phyloP scores from a whole-genome alignment of 140 eudicot genomes.

The Anethum foeniculum region DNA sequence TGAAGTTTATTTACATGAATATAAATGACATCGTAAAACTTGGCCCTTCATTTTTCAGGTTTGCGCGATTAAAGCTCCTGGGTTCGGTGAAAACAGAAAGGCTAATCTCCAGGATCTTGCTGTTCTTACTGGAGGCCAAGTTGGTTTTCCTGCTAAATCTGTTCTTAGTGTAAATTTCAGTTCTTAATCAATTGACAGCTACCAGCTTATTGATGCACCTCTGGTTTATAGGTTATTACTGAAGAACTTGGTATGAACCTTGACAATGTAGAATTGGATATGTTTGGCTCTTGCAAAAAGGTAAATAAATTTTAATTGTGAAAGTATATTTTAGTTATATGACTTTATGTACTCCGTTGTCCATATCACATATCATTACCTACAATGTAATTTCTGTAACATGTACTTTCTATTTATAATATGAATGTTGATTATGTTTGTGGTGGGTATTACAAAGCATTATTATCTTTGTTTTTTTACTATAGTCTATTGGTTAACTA shows the following conservation, averaged over 20 bases:
- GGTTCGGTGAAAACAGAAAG: conserved; percentile 85
- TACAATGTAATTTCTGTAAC: neutral
- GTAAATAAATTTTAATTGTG: conserved; percentile 12
- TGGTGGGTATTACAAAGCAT: neutral
- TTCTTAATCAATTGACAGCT: neutral
- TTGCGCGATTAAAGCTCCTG: conserved; percentile 91
- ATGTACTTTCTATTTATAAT: neutral
- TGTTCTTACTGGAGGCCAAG: conserved; percentile 75
- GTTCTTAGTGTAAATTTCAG: neutral
- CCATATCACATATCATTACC: neutral
- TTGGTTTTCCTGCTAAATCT: conserved; percentile 8
- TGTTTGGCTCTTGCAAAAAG: conserved; percentile 74
- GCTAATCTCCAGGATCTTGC: conserved; percentile 78
- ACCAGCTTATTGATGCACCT: neutral
- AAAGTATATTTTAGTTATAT: neutral
- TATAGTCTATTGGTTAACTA: neutral
- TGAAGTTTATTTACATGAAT: neutral
- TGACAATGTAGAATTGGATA: conserved; percentile 48
- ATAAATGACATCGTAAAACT: neutral
- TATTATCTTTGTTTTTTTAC: too few species aligned
- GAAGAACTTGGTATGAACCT: conserved; percentile 76
- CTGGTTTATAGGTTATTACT: conserved; percentile 43
- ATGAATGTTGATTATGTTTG: neutral
- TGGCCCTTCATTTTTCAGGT: conserved; percentile 28
- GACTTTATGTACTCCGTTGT: neutral